Evolutionary conservation across 352 stramenopile genomes (phyloP).

Genomic region (Globisporangium echinulatum): DNA sequence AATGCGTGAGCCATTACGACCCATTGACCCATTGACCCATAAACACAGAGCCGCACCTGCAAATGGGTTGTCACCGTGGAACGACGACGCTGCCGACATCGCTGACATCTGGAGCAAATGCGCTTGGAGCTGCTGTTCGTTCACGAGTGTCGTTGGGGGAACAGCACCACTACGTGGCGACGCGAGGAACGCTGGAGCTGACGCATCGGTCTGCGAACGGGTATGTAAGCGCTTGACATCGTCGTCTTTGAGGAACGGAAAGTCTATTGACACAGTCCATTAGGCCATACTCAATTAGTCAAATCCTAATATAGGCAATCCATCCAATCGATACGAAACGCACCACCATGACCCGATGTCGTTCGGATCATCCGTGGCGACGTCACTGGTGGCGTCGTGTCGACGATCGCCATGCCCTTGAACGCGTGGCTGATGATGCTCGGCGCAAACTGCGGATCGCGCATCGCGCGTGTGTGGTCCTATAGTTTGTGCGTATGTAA

Average conservation of each 20-base stretch:
- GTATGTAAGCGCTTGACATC: slow-evolving; percentile 18
- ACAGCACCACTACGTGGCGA: slow-evolving; percentile 1
- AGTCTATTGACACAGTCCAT: slow-evolving; percentile 24
- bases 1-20: not conserved
- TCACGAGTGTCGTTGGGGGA: slow-evolving; percentile 3
- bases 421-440: slow-evolving; percentile 64
- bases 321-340: not conserved
- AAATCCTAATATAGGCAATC: no score
- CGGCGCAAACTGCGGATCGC: slow-evolving; percentile 36
- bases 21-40: not conserved
- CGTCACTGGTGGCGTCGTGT: slow-evolving; percentile 22
- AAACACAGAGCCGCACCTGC: slow-evolving; percentile 10
- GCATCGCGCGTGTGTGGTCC: slow-evolving; percentile 17
- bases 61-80: slow-evolving; percentile 56
- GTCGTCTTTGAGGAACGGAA: slow-evolving; percentile 63
- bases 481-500: not conserved
- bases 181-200: slow-evolving; percentile 13
- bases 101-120: slow-evolving; percentile 47
- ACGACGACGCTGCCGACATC: slow-evolving; percentile 49
- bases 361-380: slow-evolving; percentile 58
- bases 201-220: not conserved
- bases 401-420: slow-evolving; percentile 38
- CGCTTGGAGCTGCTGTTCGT: slow-evolving; percentile 25
- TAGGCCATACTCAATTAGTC: no score
- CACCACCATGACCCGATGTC: slow-evolving; percentile 62